These are phyloP conservation scores for Penicillium sp. DNA, from an alignment of 2,329 filamentous ascomycete genomes.

Conservation along the genomic window DNA sequence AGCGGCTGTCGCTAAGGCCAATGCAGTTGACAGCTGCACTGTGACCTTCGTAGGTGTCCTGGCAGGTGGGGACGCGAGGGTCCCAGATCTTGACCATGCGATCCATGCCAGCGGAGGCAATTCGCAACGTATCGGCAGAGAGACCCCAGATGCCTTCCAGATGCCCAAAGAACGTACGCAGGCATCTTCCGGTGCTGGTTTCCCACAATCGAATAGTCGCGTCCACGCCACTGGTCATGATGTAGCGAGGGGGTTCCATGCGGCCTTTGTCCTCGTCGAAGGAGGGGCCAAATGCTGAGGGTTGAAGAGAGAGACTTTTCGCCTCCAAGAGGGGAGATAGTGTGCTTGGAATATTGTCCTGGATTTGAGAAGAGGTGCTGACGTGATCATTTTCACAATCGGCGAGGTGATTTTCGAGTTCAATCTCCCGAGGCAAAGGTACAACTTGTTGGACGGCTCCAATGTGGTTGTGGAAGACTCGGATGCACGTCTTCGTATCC, in stretches of 20 bases:
- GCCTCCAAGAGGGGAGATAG: slow-evolving; percentile 26
- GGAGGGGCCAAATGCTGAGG: slow-evolving; percentile 56
- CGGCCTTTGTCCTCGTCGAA: slow-evolving; percentile 61
- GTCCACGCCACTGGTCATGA: slow-evolving; percentile 88
- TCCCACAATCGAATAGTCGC: slow-evolving; percentile 92
- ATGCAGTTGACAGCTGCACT: slow-evolving; percentile 89
- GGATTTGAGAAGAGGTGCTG: slow-evolving; percentile 35
- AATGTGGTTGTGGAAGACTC: slow-evolving; percentile 79
- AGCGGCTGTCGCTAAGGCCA: slow-evolving; percentile 79
- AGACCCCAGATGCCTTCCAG: slow-evolving; percentile 95
- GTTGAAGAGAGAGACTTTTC: slow-evolving; percentile 37
- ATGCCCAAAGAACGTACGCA: slow-evolving; percentile 94
- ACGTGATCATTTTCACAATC: slow-evolving; percentile 56
- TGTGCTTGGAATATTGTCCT: slow-evolving; percentile 24
- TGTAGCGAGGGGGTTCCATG: slow-evolving; percentile 77
- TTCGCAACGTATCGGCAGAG: slow-evolving; percentile 78
- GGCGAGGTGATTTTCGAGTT: slow-evolving; percentile 69
- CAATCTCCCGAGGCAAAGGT: slow-evolving; percentile 79
- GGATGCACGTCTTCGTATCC: slow-evolving; percentile 74
- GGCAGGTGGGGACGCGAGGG: slow-evolving; percentile 82
- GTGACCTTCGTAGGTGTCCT: slow-evolving; percentile 88
- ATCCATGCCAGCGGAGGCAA: slow-evolving; percentile 88
- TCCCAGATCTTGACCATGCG: slow-evolving; percentile 97
- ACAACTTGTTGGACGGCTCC: slow-evolving; percentile 92
- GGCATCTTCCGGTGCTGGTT: slow-evolving; percentile 71